Conservation (phyloP, 129 eudicot species). For the Apium graveolens region DNA sequence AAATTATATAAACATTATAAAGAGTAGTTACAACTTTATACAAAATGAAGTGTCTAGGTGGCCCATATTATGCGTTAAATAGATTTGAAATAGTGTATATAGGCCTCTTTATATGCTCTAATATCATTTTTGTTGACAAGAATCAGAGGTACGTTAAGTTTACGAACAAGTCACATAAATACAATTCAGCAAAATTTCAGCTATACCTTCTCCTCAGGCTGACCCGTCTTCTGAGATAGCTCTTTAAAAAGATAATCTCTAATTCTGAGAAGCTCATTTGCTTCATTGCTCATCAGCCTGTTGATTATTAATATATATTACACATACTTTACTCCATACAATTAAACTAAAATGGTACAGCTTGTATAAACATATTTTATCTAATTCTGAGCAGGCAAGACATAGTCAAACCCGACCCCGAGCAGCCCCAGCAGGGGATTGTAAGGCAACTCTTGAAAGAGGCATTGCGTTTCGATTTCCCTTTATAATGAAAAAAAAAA, state of each 20-base stretch:
- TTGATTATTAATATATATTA: background rate
- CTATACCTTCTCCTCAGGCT: constrained; percentile 40
- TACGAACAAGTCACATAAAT: no score
- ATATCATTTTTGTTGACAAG: background rate
- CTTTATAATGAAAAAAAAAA: constrained; percentile 25
- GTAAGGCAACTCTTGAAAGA: constrained; percentile 47
- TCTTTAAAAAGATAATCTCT: constrained; percentile 80
- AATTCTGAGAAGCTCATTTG: constrained; percentile 57
- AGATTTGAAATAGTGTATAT: no score
- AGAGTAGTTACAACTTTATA: no score
- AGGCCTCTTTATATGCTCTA: background rate
- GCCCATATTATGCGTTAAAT: no score
- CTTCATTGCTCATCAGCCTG: constrained; percentile 86
- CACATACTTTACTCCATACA: background rate
- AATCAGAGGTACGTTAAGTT: background rate
- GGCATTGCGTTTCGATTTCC: constrained; percentile 69
- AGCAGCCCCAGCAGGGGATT: constrained; percentile 83
- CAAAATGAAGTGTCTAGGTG: no score
- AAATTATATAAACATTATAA: no score
- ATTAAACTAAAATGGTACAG: background rate
- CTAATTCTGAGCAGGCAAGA: background rate
- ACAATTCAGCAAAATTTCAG: background rate
- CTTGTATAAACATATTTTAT: background rate
- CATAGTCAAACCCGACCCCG: constrained; percentile 62
- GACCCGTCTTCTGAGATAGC: constrained; percentile 48